Base-by-base conservation (phyloP, 1,284 basidiomycete species). In the Sporisorium reilianum region DNA sequence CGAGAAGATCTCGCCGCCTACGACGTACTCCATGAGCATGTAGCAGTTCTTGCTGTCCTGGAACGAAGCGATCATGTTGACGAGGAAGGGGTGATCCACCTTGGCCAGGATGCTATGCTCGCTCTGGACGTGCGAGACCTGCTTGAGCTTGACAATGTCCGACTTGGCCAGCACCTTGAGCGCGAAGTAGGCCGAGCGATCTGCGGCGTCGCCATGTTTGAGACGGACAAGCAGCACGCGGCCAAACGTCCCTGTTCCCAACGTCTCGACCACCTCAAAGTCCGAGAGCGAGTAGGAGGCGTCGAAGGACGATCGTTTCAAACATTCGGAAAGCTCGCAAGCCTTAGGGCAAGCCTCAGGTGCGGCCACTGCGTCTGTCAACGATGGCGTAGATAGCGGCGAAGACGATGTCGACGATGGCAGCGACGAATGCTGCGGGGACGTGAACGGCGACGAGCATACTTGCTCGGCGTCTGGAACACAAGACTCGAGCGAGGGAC, bases 101-200 rank as follows among this genome's bases (percentile, higher is more conserved):
- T 58, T 49, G 42, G 46, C 49, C 45, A 89, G 84, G 56, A 88
- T 88, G 52, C 81, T 83, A 22, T 87, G 84, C 71, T 89, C 88
- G 30, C 86, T 87, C 75, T 88, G 88, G 81, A 88, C 87, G 72
- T 89, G 88, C 77, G 88, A 87, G 38, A 89, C 87, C 76, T 89
- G 88, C 68, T 88, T 87, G 34, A 89, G 77, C 25, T 86, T 83
- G 30, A 89, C 87, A 56, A 89, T 85, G 66, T 88, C 87, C 6
- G 84, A 80, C 79, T 89, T 89, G 40, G 85, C 82, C 38, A 89
- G 78, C 7, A 89, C 87, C 82, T 89, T 89, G 84, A 88, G 85
- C 10, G 87, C 87, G 76, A 87, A 88, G 84, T 86, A 81, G 12
- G 75, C 51, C 18, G 58, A 55, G 16, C 73, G 76, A 18, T 69